phyloP scores from a whole-genome alignment of 2,329 filamentous ascomycete genomes.

The Colletotrichum costaricense region DNA sequence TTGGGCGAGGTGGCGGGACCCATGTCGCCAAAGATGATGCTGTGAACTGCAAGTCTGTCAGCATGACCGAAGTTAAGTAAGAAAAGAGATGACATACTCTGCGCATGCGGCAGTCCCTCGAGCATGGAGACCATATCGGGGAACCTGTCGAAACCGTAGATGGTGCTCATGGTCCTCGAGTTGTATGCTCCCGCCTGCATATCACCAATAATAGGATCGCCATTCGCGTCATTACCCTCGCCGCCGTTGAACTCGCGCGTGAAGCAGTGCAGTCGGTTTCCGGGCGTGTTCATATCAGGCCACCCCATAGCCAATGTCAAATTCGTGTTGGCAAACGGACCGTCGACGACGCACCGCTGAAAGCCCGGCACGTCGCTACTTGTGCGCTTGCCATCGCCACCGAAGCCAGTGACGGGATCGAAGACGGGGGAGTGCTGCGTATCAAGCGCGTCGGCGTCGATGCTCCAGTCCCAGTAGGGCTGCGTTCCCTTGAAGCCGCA shows the following conservation, averaged over 20 bases:
- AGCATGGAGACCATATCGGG: constrained; percentile 34
- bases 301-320: constrained; percentile 36
- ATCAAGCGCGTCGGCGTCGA: constrained; percentile 37
- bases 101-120: constrained; percentile 37
- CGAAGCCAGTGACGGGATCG: constrained; percentile 45
- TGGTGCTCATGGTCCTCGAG: constrained; percentile 32
- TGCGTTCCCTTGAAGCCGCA: constrained; percentile 47
- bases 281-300: constrained; percentile 33
- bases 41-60: constrained; percentile 24
- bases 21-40: constrained; percentile 41
- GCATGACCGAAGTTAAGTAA: not conserved
- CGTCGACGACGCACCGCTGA: constrained; percentile 39
- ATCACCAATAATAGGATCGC: constrained; percentile 34
- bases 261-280: constrained; percentile 37
- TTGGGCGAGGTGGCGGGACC: constrained; percentile 41
- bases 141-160: constrained; percentile 34
- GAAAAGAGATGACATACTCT: constrained; percentile 20
- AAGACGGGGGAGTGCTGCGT: constrained; percentile 44
- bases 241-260: constrained; percentile 38
- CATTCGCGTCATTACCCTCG: constrained; percentile 27
- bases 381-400: constrained; percentile 40
- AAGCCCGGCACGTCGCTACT: constrained; percentile 30
- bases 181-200: constrained; percentile 35
- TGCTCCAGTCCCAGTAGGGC: constrained; percentile 47
- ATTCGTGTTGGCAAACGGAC: constrained; percentile 39